Evolutionary conservation across 257 asterid genomes (phyloP), one percentile per base, ranked within the genome.

Genomic region (Cordia subcordata): DNA sequence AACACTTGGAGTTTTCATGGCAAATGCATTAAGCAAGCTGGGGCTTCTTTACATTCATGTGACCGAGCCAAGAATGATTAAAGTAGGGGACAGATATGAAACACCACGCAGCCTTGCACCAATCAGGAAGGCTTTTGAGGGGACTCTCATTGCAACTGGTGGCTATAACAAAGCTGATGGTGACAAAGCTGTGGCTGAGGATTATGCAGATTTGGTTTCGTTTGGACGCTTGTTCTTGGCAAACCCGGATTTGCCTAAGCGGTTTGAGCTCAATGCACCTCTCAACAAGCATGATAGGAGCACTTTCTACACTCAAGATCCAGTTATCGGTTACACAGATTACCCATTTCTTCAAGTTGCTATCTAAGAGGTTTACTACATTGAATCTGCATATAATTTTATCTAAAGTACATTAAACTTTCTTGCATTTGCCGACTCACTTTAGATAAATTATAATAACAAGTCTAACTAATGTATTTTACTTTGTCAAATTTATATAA

Each of bases 91-190:
- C n/a, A 18, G 8, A 13, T 14, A 13, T 18, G n/a, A 45, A 14
- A 45, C 50, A 13, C 50, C 50, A 18, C 50, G 50, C 13, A 45
- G 50, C n/a, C 50, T 45, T 45, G 8, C 13, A 0, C 0, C 50
- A 13, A 45, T 45, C 13, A 10, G 50, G 50, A 18, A 45, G 18
- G 50, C 50, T 9, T 45, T 45, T 45, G 33, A 67, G 13, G 93
- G 95, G 17, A 84, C 86, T 5, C 78, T 86, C 62, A 78, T 86
- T 6, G 74, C 82, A 18, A 83, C 93, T 37, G 95, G 95, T 11
- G 95, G 95, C n/a, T n/a, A n/a, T n/a, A n/a, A n/a, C n/a, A n/a
- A n/a, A n/a, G n/a, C n/a, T n/a, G n/a, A n/a, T n/a, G n/a, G n/a
- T n/a, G n/a, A n/a, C n/a, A n/a, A n/a, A n/a, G n/a, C n/a, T n/a